Base-by-base conservation (phyloP, 352 stramenopile species). In the Phytophthora ohioensis region DNA sequence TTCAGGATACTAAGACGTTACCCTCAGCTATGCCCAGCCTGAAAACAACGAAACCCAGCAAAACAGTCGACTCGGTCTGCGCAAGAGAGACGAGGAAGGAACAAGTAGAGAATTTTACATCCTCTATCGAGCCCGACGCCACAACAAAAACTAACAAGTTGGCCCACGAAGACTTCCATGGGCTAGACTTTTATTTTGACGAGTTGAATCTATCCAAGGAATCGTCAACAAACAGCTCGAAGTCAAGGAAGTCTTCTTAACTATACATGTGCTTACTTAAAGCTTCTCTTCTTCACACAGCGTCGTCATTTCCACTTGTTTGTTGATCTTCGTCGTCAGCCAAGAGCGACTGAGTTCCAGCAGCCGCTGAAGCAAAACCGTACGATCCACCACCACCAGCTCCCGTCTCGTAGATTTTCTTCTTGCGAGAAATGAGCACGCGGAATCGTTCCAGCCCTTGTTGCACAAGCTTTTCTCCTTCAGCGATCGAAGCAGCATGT, bases 381-480 rank as follows among this genome's bases (percentile, higher is more conserved):
- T 87, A 87, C 34, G 67, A 61, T 1, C 71, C 73, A 5, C 31
- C 39, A 10, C 46, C 58, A 4, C 49, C 73, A 54, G 52, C 56
- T 58, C 69, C 69, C 1, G 69, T 52, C 34, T 77, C 63, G 58
- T 82, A 79, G 42, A 74, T 57, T 36, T 75, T 79, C 47, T 79
- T 81, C 51, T 74, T 78, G 35, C 74, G 69, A 1, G 73, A 71
- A 30, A 87, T 78, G 10, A 78, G 42, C 32, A 69, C 64, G 11
- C 51, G 68, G 42, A 82, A 77, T 39, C 72, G 74, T 51, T 89
- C 85, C 10, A 90, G 61, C 4, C 81, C 85, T 59, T 86, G 78
- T 15, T 78, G 73, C 11, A 91, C 72, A 7, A 91, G 73, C 17
- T 60, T 52, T 51, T 90, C 85, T 8, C 85, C 81, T 45, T 85